Base-by-base conservation (phyloP, 805 yeast genomes). In the Metschnikowia hibisci region DNA sequence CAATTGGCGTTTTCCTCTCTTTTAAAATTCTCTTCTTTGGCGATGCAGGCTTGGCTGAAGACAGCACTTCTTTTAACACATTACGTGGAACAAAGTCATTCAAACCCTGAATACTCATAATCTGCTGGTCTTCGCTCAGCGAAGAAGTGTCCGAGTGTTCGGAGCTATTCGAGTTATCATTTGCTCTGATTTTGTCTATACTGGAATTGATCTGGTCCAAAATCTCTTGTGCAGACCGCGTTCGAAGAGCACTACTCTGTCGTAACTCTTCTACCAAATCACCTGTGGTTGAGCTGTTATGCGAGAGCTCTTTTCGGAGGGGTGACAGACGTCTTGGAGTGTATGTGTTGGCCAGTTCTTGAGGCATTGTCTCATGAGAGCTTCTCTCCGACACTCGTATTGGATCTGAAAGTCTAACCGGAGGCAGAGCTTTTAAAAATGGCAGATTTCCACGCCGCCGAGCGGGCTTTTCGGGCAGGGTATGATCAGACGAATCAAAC, bases 141-240 rank as follows among this genome's bases (percentile, higher is more conserved):
- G 39, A 27, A n/a, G 5, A 15, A 3, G 15, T 22, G 22, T 35
- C 39, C 9, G 27, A 30, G n/a, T 23, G n/a, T 8, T 27, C 39
- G 7, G 39, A 35, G 23, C 32, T 35, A 10, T 16, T 14, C n/a
- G 23, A 26, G 16, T 30, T 9, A 8, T 20, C 39, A 18, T 35
- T 16, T 12, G 39, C 39, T 18, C 32, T 27, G 16, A 37, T 37
- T 4, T 51, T 42, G 18, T 52, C 51, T 10, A 61, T 47, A 4
- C 60, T 57, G 10, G 57, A 43, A 41, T 62, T 56, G 11, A 62
- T 59, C 40, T 51, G 52, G n/a, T 60, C 64, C 27, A 58, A 39
- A 10, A 60, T 57, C 31, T 55, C 57, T 52, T 48, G 22, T 39
- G 51, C 32, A 29, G 46, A 34, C 20, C 44, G 29, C 12, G 58